Evolutionary conservation across 2,329 filamentous ascomycete genomes (phyloP).

Genomic region (Alternaria arborescens): DNA sequence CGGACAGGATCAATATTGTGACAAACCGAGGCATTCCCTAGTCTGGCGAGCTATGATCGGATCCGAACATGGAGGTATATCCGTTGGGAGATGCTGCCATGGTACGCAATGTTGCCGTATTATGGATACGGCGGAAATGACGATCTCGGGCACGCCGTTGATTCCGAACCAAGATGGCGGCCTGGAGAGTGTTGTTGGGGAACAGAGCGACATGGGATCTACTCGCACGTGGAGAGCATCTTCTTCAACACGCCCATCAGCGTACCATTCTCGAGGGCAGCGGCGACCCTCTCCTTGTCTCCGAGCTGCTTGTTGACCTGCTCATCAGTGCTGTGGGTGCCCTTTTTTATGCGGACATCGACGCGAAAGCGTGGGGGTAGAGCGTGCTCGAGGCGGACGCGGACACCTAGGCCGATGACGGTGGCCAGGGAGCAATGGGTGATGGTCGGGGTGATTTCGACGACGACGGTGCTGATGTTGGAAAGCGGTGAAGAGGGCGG

Average conservation of each 20-base stretch:
- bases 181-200: no score
- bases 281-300: slow-evolving; percentile 96
- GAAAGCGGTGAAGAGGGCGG: slow-evolving; percentile 70
- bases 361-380: slow-evolving; percentile 91
- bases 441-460: slow-evolving; percentile 94
- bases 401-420: slow-evolving; percentile 91
- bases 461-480: slow-evolving; percentile 76
- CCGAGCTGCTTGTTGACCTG: slow-evolving; percentile 96
- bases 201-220: slow-evolving; percentile 2
- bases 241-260: slow-evolving; percentile 87
- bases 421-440: slow-evolving; percentile 97
- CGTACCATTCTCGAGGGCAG: slow-evolving; percentile 91
- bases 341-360: slow-evolving; percentile 93
- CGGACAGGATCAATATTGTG: slow-evolving; percentile 4
- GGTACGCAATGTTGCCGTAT: background rate
- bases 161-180: background rate
- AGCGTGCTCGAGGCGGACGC: slow-evolving; percentile 88
- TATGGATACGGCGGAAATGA: background rate
- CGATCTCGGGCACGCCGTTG: background rate
- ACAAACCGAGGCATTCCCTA: background rate
- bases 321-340: slow-evolving; percentile 92
- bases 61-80: background rate
- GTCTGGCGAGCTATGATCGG: background rate
- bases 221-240: slow-evolving; percentile 89
- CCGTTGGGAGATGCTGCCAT: background rate